Evolutionary conservation across 1,284 basidiomycete species (phyloP), one percentile per base, ranked within the genome.

Genomic region (Cryptococcus amylolentus): DNA sequence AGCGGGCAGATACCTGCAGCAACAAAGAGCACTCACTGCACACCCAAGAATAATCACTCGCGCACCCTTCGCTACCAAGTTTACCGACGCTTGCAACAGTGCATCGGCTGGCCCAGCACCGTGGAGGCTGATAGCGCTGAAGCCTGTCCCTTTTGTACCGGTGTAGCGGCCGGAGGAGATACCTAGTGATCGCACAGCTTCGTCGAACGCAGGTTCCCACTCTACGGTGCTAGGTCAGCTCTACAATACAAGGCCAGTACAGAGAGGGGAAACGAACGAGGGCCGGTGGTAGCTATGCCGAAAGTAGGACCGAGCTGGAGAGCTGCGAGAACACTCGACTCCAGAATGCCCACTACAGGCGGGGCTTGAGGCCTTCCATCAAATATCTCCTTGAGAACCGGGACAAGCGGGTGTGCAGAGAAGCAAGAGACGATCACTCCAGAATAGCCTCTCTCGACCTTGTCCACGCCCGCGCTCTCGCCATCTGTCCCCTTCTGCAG

Each of bases 241-340:
- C 14, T 13, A 48, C 18, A 38, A 5, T 41, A 26, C 20, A 13
- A 42, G 10, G 10, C 23, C 31, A 35, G 31, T 20, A 18, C 14
- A 45, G 40, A 28, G 4, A n/a, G 37, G 7, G 5, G 20, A 9
- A 5, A 55, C 60, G 57, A 46, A 62, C 60, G 54, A 31, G 41
- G 31, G 26, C 60, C 60, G 4, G 60, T 62, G 20, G 60, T 62
- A 35, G 56, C 60, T n/a, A 62, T 62, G 4, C 60, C 60, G 37
- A 62, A 58, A 14, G 51, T 58, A 14, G 46, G 23, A 10, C 54
- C 56, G 13, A 56, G 47, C 37, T 51, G 51, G 20, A 62, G 20
- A 4, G 60, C 60, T 16, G 31, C 35, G 12, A 45, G 16, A 1
- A 62, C 53, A 40, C 50, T 47, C 20, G 56, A 44, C 28, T 62